A percentile compares a stretch with the other conserved stretches of the same genome.
Conservation (phyloP, 257 asterid species). For the Cruciata laevipes region DNA sequence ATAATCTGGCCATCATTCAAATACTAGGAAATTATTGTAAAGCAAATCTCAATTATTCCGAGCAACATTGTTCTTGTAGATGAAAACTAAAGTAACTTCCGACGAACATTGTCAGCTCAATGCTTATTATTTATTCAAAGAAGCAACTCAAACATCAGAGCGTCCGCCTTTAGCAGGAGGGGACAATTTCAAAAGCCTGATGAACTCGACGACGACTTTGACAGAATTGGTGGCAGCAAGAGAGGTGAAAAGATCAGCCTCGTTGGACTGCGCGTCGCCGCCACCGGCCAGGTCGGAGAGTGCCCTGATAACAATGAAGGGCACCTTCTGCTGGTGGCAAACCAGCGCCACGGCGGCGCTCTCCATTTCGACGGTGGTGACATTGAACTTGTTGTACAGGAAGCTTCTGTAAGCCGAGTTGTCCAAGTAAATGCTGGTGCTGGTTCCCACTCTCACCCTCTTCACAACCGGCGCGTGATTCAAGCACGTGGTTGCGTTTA, state of each 20-base stretch:
- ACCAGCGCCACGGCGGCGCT: constrained; percentile 49
- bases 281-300: constrained; percentile 59
- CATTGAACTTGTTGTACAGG: constrained; percentile 21
- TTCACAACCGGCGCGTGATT: constrained; percentile 26
- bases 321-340: constrained; percentile 38
- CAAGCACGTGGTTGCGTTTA: constrained; percentile 36
- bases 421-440: constrained; percentile 44
- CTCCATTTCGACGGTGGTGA: constrained; percentile 46
- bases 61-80: no score
- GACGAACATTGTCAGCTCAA: no score
- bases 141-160: background rate
- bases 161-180: background rate
- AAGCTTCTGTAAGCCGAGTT: constrained; percentile 42
- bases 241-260: constrained; percentile 35
- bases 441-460: constrained; percentile 28
- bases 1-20: no score
- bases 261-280: constrained; percentile 33
- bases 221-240: constrained; percentile 43
- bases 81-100: no score
- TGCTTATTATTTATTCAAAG: background rate
- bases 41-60: no score
- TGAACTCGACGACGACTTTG: constrained; percentile 37
- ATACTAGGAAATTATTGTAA: no score
- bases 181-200: constrained; percentile 14
- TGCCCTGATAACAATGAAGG: constrained; percentile 45